Percentiles rank a stretch among this genome's conserved stretches.
Conservation (phyloP, 2,329 filamentous ascomycete species). For the Hyphodiscus sp. region DNA sequence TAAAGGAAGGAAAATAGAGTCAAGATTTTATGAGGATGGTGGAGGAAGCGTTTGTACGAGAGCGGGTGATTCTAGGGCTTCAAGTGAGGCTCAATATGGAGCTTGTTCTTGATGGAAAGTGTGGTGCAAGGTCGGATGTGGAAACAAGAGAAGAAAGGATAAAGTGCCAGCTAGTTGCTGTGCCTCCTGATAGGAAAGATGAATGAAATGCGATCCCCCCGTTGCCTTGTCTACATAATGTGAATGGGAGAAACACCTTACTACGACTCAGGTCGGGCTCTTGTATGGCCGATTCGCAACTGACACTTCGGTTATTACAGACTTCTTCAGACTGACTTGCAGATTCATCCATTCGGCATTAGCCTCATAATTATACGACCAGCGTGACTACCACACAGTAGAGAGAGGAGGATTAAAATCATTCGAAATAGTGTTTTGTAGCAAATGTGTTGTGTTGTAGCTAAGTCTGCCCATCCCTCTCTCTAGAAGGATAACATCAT, state of each 20-base stretch:
- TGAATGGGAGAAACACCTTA: background rate
- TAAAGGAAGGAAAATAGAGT: background rate
- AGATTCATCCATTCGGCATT: no score
- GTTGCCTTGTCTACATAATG: background rate
- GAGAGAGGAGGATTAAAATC: no score
- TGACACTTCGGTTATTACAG: no score
- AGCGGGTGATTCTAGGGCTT: slow-evolving; percentile 3
- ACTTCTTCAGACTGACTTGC: no score
- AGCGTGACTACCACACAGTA: no score
- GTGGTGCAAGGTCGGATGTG: slow-evolving; percentile 7
- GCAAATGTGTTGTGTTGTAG: background rate
- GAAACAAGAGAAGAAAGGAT: slow-evolving; percentile 4
- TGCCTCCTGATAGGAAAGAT: slow-evolving; percentile 1
- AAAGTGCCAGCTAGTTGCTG: background rate
- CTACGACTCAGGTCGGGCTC: no score
- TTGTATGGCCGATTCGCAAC: no score
- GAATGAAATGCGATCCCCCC: slow-evolving; percentile 18
- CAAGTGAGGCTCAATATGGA: slow-evolving; percentile 8
- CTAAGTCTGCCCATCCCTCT: background rate
- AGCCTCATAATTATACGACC: no score
- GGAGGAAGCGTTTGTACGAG: slow-evolving; percentile 5
- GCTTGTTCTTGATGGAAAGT: slow-evolving; percentile 11
- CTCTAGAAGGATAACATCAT: background rate
- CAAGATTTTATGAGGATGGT: background rate
- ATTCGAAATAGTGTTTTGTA: no score